Base-by-base conservation (phyloP, 805 yeast species). In the Teunomyces stri region DNA sequence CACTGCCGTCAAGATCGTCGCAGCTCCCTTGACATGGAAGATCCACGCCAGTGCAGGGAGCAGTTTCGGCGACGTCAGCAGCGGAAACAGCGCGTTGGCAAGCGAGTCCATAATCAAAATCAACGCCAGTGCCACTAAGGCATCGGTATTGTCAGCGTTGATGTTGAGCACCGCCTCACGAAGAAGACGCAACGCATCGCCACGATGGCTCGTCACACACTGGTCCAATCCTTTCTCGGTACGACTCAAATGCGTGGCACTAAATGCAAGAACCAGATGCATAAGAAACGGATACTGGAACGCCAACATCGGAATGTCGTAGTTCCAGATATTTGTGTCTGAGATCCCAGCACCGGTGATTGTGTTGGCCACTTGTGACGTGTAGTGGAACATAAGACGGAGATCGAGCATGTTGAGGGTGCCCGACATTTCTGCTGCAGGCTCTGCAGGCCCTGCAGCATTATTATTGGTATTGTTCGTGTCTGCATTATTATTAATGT, bases 11-110 rank as follows among this genome's bases (percentile, higher is more conserved):
- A 92, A 73, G 45, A 92, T 92, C 0, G 97, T 91, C 5, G 97
- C 97, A 0, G 97, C 96, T 28, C 97, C 98, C 57, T 94, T 87
- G 10, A 92, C 97, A 60, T 92, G 97, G 72, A 89, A 94, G 47
- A 92, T 84, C 98, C 98, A 92, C 0, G 97, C 96, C 3, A 94
- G 84, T 2, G 97, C 91, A 1, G 97, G 96, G 48, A 90, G 66
- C 2, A 90, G 84, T 53, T 78, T 80, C 6, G 63, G 61, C 3
- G 73, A 68, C 2, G 74, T 69, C 29, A 69, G 66, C 39, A 66
- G 61, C 39, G 81, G 96, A 41, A 79, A 70, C 2, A 84, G 80
- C 0, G 97, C 97, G 65, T 91, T 91, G 3, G 97, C 97, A 53
- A 89, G 70, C 0, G 97, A 88, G 63, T 92, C 98, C 87, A 92